Percentiles rank a stretch among this genome's conserved stretches.
phyloP scores from a whole-genome alignment of 306 rosid genomes.

The Trichosanthes cucumerina region DNA sequence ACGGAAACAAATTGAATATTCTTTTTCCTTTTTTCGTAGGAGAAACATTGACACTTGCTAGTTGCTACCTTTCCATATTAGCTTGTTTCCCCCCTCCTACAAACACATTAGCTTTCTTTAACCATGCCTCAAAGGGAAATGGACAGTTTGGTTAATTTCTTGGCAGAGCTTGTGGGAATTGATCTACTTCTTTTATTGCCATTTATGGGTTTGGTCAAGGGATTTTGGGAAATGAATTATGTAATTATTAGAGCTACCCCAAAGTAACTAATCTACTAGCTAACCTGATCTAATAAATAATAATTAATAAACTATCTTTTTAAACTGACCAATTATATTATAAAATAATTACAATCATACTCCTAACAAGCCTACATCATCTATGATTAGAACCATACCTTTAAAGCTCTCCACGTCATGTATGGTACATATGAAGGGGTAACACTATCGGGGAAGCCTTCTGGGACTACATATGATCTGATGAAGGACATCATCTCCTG shows the following conservation, averaged over 20 bases:
- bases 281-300: neutral
- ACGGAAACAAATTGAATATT: neutral
- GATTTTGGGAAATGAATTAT: neutral
- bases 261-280: neutral
- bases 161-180: neutral
- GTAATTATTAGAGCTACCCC: neutral
- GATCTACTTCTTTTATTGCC: neutral
- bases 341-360: neutral
- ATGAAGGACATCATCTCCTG: conserved; percentile 71
- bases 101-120: neutral
- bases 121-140: neutral
- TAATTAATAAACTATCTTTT: neutral
- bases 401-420: conserved; percentile 95
- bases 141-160: neutral
- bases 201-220: neutral
- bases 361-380: neutral
- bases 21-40: neutral
- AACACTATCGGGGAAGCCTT: conserved; percentile 87
- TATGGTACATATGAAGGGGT: conserved; percentile 87
- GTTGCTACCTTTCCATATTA: neutral
- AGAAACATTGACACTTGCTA: neutral
- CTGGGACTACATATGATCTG: conserved; percentile 90
- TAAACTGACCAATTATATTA: neutral
- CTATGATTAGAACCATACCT: conserved; percentile 32
- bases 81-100: neutral